phyloP scores from a whole-genome alignment of 345 rosid species.

The Corchorus capsularis region DNA sequence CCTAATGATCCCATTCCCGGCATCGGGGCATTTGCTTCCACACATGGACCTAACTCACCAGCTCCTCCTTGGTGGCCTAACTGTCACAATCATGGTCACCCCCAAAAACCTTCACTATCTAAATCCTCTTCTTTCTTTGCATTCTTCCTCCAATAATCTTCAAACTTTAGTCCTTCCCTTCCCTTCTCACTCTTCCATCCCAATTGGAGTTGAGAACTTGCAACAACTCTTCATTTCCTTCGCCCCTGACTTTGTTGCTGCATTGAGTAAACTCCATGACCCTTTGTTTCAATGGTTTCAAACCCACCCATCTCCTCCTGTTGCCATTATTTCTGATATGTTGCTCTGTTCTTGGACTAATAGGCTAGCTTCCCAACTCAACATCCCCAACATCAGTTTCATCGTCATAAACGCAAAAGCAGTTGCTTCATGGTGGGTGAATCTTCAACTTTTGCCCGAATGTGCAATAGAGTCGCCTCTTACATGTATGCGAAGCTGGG shows the following conservation, averaged over 20 bases:
- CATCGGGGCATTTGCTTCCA: constrained; percentile 45
- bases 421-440: constrained; percentile 22
- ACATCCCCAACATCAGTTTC: constrained; percentile 41
- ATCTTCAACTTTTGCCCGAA: too few species aligned
- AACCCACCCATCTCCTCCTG: constrained; percentile 53
- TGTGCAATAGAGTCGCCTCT: constrained; percentile 22
- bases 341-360: constrained; percentile 56
- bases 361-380: constrained; percentile 29
- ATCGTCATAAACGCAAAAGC: constrained; percentile 55
- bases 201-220: constrained; percentile 35
- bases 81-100: constrained; percentile 36
- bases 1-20: constrained; percentile 43
- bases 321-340: constrained; percentile 55
- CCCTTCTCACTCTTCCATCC: constrained; percentile 39
- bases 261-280: constrained; percentile 36
- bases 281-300: constrained; percentile 48
- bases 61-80: constrained; percentile 29
- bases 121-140: constrained; percentile 27
- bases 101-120: constrained; percentile 39
- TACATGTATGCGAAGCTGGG: constrained; percentile 43
- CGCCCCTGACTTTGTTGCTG: constrained; percentile 25
- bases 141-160: constrained; percentile 21
- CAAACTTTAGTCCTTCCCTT: constrained; percentile 41
- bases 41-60: constrained; percentile 39
- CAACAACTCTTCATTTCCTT: constrained; percentile 29